Base-by-base conservation (phyloP, 1,284 basidiomycete genomes). In the Cryptococcus deneoformans region DNA sequence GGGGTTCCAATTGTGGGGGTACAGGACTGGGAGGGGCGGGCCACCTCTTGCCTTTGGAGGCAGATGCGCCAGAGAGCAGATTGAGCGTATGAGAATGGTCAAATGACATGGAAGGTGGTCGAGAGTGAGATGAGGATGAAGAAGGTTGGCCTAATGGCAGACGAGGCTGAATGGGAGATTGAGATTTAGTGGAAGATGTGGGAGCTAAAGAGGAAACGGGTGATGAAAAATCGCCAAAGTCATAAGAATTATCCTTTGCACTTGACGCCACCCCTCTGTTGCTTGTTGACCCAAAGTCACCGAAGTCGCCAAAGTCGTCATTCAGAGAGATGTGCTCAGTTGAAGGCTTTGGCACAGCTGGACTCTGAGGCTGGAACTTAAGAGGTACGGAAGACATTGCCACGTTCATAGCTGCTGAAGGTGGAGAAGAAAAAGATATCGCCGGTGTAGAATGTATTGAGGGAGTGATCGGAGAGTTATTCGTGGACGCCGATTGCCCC, bases 21-120 rank as follows among this genome's bases (percentile, higher is more conserved):
- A 65, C 45, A 9, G 70, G 70, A 29, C 63, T 66, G 5, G 69
- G 59, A 3, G 70, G 70, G 5, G 70, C 70, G 36, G 70, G 70
- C 70, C 70, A 72, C 50, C 65, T 40, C 56, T 56, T 60, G 14
- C 70, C 70, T 44, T 64, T 66, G 0, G 46, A 38, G 10, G 67
- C 59, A 8, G 58, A 61, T 2, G 69, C 65, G 36, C 58, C 61
- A 12, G 52, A 46, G 7, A 72, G 2, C 1, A 72, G 60, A 11
- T 62, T 59, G 11, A 68, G 39, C 2, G 69, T 68, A 1, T 62
- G 65, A 2, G 60, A 66, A 46, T 72, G 69, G 43, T 69, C 67
- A 5, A 70, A 57, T 48, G 16, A 48, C 16, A 20, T 14, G 46
- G 16, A 35, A 35, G 34, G 5, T 6, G 34, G 34, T 20, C 14